Percentiles rank a stretch among this genome's conserved stretches.
Conservation (phyloP, 2,329 filamentous ascomycete genomes). For the Talaromyces sp. region DNA sequence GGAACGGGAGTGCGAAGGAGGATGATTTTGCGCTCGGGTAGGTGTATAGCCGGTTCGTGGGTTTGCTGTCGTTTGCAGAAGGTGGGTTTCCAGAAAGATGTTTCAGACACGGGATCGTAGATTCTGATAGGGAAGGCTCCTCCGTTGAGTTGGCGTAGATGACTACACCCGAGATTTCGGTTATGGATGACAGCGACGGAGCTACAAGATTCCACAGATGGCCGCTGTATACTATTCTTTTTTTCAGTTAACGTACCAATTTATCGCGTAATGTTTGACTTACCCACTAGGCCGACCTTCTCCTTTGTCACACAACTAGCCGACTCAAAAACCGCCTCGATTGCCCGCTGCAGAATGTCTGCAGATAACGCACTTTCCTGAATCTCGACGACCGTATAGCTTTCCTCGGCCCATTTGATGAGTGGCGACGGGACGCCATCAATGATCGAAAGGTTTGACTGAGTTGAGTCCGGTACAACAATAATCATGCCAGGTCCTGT, state of each 20-base stretch:
- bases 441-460: slow-evolving; percentile 28
- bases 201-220: slow-evolving; percentile 3
- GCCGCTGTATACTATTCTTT: background rate
- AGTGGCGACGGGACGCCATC: slow-evolving; percentile 54
- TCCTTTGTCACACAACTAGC: slow-evolving; percentile 27
- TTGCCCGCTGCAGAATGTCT: slow-evolving; percentile 22
- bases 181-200: background rate
- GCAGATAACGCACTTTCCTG: slow-evolving; percentile 20
- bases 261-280: background rate
- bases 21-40: slow-evolving; percentile 47
- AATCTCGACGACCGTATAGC: slow-evolving; percentile 61
- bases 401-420: slow-evolving; percentile 70
- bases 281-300: background rate
- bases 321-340: slow-evolving; percentile 21
- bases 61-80: background rate
- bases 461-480: slow-evolving; percentile 36
- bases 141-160: background rate
- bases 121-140: background rate
- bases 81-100: slow-evolving; percentile 8
- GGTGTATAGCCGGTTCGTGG: background rate
- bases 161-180: background rate
- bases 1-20: slow-evolving; percentile 51
- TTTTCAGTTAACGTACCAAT: background rate
- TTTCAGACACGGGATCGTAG: background rate
- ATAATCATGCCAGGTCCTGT: slow-evolving; percentile 50